A percentile compares a stretch with the other conserved stretches of the same genome.
Evolutionary conservation across 345 rosid species (phyloP).

Genomic region (Euclidium syriacum): DNA sequence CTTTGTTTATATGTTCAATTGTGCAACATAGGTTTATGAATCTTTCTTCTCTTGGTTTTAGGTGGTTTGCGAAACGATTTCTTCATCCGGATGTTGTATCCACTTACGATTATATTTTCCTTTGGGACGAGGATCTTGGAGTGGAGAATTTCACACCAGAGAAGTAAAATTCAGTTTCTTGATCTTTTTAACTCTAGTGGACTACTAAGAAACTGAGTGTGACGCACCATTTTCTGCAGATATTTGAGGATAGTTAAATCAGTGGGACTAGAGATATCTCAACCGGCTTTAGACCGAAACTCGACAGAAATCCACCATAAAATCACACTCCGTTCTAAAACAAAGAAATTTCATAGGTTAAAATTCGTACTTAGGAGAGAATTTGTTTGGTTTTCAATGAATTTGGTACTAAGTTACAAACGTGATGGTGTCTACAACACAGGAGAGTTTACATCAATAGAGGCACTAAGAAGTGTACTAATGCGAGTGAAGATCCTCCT

Average conservation of each 20-base stretch:
- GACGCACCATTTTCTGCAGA: slow-evolving; percentile 35
- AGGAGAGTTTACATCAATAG: slow-evolving; percentile 26
- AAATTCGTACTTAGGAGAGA: background rate
- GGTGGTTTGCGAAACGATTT: slow-evolving; percentile 99
- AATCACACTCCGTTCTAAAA: slow-evolving; percentile 74
- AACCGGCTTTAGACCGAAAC: slow-evolving; percentile 89
- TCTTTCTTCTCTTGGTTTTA: slow-evolving; percentile 9
- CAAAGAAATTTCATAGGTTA: slow-evolving; percentile 70
- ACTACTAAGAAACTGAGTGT: background rate
- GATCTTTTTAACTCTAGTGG: background rate
- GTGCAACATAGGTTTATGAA: background rate
- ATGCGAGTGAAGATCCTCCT: slow-evolving; percentile 83
- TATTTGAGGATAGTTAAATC: slow-evolving; percentile 71
- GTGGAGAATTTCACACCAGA: slow-evolving; percentile 70
- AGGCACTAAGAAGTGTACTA: slow-evolving; percentile 47
- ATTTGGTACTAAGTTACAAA: slow-evolving; percentile 4
- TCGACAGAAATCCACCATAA: slow-evolving; percentile 91
- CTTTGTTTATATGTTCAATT: background rate
- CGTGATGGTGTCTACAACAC: slow-evolving; percentile 7
- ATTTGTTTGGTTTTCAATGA: background rate
- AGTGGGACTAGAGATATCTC: slow-evolving; percentile 92
- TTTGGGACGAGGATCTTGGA: slow-evolving; percentile 99
- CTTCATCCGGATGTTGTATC: slow-evolving; percentile 92
- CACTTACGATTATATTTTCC: slow-evolving; percentile 80
- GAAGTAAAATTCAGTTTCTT: slow-evolving; percentile 37